These are phyloP conservation scores for Theobroma cacao DNA, from an alignment of 345 rosid genomes.

Conservation along the genomic window DNA sequence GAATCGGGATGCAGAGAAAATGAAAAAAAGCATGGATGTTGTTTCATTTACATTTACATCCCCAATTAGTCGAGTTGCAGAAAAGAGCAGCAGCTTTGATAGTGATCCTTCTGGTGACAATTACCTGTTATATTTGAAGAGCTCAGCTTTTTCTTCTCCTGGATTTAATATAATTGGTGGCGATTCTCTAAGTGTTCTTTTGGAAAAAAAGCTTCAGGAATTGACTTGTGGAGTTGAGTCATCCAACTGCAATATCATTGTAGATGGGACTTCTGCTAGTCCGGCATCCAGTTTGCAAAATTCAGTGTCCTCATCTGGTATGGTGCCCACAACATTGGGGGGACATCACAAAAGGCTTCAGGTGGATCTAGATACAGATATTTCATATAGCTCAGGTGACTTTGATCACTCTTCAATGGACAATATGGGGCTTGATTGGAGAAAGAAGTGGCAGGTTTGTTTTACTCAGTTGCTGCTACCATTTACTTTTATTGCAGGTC, in stretches of 20 bases:
- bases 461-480: slow-evolving; percentile 2
- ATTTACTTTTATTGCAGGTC: not conserved
- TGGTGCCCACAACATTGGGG: slow-evolving; percentile 25
- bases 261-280: slow-evolving; percentile 36
- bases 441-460: slow-evolving; percentile 62
- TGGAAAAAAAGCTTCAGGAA: slow-evolving; percentile 79
- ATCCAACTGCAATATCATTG: slow-evolving; percentile 42
- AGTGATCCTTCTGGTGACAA: slow-evolving; percentile 21
- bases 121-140: slow-evolving; percentile 24
- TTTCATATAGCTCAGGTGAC: slow-evolving; percentile 28
- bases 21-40: slow-evolving; percentile 58
- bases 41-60: slow-evolving; percentile 89
- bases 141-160: slow-evolving; percentile 31
- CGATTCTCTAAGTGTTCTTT: slow-evolving; percentile 54
- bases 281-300: slow-evolving; percentile 35
- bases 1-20: slow-evolving; percentile 27
- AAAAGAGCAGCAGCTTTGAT: slow-evolving; percentile 22
- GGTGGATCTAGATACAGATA: slow-evolving; percentile 28
- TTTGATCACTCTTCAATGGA: slow-evolving; percentile 39
- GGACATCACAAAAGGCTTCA: slow-evolving; percentile 34
- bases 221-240: slow-evolving; percentile 59
- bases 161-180: slow-evolving; percentile 45
- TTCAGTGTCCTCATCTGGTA: slow-evolving; percentile 25
- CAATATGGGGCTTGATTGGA: slow-evolving; percentile 7
- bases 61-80: slow-evolving; percentile 41